Evolutionary conservation across 1,139 yeast genomes (phyloP).

Genomic region (Geotrichum histeridarum): DNA sequence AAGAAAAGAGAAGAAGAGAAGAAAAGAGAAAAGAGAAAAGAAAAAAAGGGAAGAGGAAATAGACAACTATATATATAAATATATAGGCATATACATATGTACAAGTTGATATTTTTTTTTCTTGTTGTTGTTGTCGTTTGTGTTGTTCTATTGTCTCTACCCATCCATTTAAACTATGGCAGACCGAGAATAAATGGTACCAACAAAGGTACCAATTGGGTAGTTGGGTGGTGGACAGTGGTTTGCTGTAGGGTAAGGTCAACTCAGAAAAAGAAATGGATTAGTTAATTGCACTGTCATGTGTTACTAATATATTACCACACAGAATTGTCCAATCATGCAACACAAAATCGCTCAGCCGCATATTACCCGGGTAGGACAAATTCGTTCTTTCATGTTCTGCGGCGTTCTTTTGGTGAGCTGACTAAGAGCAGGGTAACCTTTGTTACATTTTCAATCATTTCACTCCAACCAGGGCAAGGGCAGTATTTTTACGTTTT

Average conservation of each 20-base stretch:
- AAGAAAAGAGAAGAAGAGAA: not conserved
- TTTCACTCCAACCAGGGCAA: not conserved
- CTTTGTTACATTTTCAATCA: not conserved
- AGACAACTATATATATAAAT: not conserved
- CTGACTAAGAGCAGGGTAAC: not conserved
- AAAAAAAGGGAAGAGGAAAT: not conserved
- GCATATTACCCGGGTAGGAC: slow-evolving; percentile 1
- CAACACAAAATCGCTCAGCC: not conserved
- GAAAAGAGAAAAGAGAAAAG: not conserved
- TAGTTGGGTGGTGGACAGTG: too few species aligned
- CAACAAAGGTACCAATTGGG: not conserved
- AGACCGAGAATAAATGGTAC: not conserved
- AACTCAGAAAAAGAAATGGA: not conserved
- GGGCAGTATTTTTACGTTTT: not conserved
- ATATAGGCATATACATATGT: too few species aligned
- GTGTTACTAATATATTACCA: not conserved
- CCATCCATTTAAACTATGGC: not conserved
- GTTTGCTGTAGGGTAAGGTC: too few species aligned
- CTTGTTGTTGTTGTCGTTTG: not conserved
- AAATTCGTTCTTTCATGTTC: not conserved
- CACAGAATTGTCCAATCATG: not conserved
- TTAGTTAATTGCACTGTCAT: not conserved
- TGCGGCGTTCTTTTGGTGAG: not conserved
- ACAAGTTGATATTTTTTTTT: not conserved
- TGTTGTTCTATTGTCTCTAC: not conserved